Base-by-base conservation (phyloP, 1,139 yeast genomes). In the Diutina sp. region DNA sequence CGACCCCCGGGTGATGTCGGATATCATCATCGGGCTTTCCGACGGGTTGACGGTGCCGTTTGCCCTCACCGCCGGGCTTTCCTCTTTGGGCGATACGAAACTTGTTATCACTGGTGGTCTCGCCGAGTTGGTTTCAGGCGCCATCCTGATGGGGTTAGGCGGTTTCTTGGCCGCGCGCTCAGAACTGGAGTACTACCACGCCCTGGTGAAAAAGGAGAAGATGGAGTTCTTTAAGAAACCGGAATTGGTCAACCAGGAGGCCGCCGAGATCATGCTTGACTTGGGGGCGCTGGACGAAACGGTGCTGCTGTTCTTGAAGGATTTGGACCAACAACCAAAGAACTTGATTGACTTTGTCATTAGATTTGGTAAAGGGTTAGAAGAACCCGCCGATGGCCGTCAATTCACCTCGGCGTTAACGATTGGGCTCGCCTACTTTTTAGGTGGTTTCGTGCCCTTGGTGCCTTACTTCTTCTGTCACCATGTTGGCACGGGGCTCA, bases 1-100 rank as follows among this genome's bases (percentile, higher is more conserved):
- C 60, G 80, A 85, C 67, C 93, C 93, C 14, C 76, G 93, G 68
- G 87, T 85, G 47, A 86, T 87, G 88, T 82, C 88, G 51, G 95
- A 87, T 68, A 76, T 85, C 56, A 85, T 87, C 60, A 87, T 87
- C 64, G 95, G 95, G 4, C 76, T 87, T 58, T 82, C 88, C 54
- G 95, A 87, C 67, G 95, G 95, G 1, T 75, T 87, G 63, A 87
- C 95, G 1, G 95, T 87, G 55, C 95, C 95, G 21, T 87, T 87
- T 74, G 93, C 95, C 6, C 76, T 87, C 62, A 87, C 93, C 5
- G 93, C 95, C 0, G 95, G 93, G 51, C 74, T 87, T 58, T 85
- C 90, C 0, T 84, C 90, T 0, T 73, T 87, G 58, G 95, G 95
- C 58, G 86, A 85, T 65, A 73, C 90, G 16, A 83, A 78, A 65